Conservation (phyloP, 2,329 filamentous ascomycete species). For the Fonsecaea multimorphosa region DNA sequence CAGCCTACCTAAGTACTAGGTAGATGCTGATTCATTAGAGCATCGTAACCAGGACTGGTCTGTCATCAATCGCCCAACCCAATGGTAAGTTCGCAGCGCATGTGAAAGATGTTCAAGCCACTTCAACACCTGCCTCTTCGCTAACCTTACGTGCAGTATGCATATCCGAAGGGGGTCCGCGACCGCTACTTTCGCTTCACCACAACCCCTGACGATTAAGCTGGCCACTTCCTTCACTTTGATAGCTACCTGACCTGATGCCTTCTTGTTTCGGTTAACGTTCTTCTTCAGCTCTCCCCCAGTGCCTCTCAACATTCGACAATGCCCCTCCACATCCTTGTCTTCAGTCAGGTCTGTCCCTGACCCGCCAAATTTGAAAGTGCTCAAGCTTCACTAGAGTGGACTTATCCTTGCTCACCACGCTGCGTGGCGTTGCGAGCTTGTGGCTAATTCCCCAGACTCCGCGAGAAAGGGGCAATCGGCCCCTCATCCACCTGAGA, state of each 20-base stretch:
- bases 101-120: neutral
- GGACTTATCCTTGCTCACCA: neutral
- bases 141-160: constrained; percentile 7
- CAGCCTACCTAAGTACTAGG: neutral
- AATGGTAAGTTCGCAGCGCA: neutral
- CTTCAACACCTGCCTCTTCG: neutral
- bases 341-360: neutral
- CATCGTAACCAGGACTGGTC: neutral
- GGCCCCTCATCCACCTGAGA: neutral
- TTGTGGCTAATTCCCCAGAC: neutral
- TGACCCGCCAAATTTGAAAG: neutral
- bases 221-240: neutral
- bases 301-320: neutral
- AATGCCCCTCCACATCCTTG: neutral
- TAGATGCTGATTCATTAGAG: neutral
- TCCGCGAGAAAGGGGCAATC: neutral
- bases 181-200: neutral
- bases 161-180: neutral
- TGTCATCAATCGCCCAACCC: constrained; percentile 1
- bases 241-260: neutral
- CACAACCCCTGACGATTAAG: neutral
- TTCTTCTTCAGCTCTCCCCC: neutral
- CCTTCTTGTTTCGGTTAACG: constrained; percentile 1
- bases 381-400: neutral
- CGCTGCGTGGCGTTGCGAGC: neutral